These are phyloP conservation scores for Artemisia argyi DNA, from an alignment of 129 eudicot species.

Conservation along the genomic window DNA sequence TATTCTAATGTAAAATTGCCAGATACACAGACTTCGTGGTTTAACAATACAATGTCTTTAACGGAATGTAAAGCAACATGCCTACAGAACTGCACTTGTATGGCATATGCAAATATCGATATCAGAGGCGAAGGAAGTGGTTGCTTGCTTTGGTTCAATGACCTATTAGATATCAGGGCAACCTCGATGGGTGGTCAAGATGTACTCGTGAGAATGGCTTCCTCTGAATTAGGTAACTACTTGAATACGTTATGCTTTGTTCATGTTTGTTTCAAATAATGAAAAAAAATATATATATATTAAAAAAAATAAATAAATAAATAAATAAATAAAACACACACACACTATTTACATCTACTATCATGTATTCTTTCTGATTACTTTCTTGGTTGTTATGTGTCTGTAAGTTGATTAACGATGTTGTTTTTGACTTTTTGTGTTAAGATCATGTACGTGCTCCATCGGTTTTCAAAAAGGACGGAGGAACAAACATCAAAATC, in stretches of 20 bases:
- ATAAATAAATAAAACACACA: too few species aligned
- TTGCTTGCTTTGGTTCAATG: constrained; percentile 56
- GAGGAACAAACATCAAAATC: constrained; percentile 16
- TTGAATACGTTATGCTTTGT: background rate
- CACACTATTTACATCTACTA: too few species aligned
- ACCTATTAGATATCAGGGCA: constrained; percentile 38
- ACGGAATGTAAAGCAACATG: constrained; percentile 42
- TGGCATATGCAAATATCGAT: constrained; percentile 39
- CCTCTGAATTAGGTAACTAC: constrained; percentile 26
- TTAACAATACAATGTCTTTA: constrained; percentile 33
- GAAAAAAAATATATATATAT: background rate
- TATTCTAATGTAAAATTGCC: constrained; percentile 39
- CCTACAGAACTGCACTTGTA: constrained; percentile 46
- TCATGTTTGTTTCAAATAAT: too few species aligned
- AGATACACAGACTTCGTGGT: constrained; percentile 30
- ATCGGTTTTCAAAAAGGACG: constrained; percentile 11
- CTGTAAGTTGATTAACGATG: background rate
- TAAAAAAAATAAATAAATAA: too few species aligned
- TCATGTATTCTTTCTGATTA: too few species aligned
- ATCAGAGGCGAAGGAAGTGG: constrained; percentile 42
- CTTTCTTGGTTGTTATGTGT: background rate
- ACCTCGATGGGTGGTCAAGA: constrained; percentile 27
- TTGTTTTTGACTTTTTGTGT: background rate
- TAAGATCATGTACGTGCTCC: background rate
- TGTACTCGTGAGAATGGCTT: constrained; percentile 29